phyloP scores from a whole-genome alignment of 129 eudicot genomes.

The Oenanthe sinensis region DNA sequence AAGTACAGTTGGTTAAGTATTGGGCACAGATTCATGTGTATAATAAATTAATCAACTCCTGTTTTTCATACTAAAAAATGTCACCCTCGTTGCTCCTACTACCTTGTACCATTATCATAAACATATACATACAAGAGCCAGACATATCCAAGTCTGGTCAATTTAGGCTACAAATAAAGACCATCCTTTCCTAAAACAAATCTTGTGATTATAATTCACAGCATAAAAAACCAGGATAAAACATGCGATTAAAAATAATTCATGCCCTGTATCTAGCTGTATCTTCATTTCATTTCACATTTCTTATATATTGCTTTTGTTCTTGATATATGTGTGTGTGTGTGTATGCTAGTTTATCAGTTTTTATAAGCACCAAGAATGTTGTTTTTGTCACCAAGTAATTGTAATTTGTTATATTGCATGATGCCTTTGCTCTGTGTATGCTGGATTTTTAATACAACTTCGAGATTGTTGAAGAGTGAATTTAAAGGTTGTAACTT shows the following conservation, averaged over 20 bases:
- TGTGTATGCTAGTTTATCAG: neutral
- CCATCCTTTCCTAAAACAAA: neutral
- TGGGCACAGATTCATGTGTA: too few species aligned
- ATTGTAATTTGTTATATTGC: neutral
- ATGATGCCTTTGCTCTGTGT: neutral
- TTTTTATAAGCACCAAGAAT: neutral
- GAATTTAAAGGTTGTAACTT: neutral
- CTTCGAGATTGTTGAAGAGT: neutral
- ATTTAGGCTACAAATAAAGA: neutral
- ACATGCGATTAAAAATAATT: neutral
- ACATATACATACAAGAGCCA: too few species aligned
- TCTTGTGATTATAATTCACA: neutral
- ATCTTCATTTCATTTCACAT: neutral
- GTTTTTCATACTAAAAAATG: too few species aligned
- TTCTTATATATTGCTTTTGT: neutral
- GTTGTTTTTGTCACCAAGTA: neutral
- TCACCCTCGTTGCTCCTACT: too few species aligned
- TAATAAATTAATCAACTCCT: too few species aligned
- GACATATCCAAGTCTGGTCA: too few species aligned
- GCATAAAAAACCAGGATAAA: neutral
- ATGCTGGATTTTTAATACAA: neutral
- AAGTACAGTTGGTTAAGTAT: too few species aligned
- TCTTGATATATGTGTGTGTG: neutral
- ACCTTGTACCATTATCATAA: too few species aligned
- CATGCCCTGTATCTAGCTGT: neutral